Evolutionary conservation across 345 rosid species (phyloP).

Genomic region (Garcia nutans): DNA sequence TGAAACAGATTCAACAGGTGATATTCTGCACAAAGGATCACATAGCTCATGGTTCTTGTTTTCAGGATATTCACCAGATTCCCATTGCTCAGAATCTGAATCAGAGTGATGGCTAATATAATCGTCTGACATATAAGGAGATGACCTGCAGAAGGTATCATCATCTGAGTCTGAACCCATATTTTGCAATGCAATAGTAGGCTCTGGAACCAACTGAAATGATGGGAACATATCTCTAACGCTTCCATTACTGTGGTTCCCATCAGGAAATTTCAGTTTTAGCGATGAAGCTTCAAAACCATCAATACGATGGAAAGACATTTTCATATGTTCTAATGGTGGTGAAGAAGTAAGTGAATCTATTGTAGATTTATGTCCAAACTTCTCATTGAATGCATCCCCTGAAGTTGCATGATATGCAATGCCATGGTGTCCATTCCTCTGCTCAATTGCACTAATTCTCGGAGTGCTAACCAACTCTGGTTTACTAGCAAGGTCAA

Average conservation of each 20-base stretch:
- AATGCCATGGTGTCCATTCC: conserved; percentile 26
- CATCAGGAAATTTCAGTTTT: conserved; percentile 68
- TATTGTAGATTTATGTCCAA: conserved; percentile 39
- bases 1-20: conserved; percentile 41
- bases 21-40: conserved; percentile 44
- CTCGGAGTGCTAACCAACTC: conserved; percentile 35
- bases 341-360: conserved; percentile 72
- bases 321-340: conserved; percentile 85
- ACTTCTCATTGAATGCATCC: conserved; percentile 32
- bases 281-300: conserved; percentile 62
- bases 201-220: conserved; percentile 84
- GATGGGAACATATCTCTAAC: conserved; percentile 60
- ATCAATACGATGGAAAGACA: conserved; percentile 73
- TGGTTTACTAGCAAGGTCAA: conserved; percentile 40
- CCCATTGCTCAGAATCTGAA: conserved; percentile 89
- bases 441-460: conserved; percentile 35
- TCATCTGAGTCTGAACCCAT: conserved; percentile 67
- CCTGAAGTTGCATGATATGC: conserved; percentile 26
- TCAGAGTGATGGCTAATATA: conserved; percentile 54
- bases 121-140: conserved; percentile 72
- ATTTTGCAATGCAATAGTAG: conserved; percentile 35
- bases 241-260: conserved; percentile 34
- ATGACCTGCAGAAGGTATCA: conserved; percentile 82
- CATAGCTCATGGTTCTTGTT: conserved; percentile 42
- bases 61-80: conserved; percentile 50